These are phyloP conservation scores for Neurospora sp. DNA, from an alignment of 495 filamentous ascomycete species.

Conservation along the genomic window DNA sequence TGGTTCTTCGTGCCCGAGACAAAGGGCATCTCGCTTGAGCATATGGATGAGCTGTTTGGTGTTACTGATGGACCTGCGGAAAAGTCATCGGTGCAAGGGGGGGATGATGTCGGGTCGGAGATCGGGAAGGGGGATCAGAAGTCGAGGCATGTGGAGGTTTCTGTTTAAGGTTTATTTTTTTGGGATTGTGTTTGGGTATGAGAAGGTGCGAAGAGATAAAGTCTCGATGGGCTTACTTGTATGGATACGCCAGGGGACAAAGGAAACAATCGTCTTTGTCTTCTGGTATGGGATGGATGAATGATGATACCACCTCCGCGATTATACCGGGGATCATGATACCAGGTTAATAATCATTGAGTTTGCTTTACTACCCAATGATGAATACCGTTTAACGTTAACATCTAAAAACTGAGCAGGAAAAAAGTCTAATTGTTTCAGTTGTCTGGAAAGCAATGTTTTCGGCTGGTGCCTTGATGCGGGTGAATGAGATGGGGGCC, in stretches of 20 bases:
- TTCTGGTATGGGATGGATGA: background rate
- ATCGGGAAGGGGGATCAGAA: background rate
- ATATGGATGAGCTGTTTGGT: constrained; percentile 29
- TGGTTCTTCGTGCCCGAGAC: constrained; percentile 69
- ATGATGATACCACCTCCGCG: background rate
- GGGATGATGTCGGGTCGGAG: background rate
- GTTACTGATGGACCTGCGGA: constrained; percentile 13
- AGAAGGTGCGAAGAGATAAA: background rate
- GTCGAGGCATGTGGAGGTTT: background rate
- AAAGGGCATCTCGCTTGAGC: constrained; percentile 42
- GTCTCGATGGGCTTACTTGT: background rate
- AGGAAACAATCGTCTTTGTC: background rate
- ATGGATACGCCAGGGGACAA: background rate
- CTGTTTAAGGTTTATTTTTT: background rate
- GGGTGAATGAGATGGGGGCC: background rate
- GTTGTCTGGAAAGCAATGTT: background rate
- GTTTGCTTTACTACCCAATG: background rate
- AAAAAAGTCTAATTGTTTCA: no score
- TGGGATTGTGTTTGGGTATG: background rate
- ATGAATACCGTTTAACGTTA: background rate
- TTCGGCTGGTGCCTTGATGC: background rate
- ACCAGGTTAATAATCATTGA: background rate
- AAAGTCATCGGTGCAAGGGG: background rate
- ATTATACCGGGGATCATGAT: background rate
- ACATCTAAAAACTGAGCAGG: background rate